Evolutionary conservation across 306 rosid species (phyloP).

Genomic region (Rosa chinensis): DNA sequence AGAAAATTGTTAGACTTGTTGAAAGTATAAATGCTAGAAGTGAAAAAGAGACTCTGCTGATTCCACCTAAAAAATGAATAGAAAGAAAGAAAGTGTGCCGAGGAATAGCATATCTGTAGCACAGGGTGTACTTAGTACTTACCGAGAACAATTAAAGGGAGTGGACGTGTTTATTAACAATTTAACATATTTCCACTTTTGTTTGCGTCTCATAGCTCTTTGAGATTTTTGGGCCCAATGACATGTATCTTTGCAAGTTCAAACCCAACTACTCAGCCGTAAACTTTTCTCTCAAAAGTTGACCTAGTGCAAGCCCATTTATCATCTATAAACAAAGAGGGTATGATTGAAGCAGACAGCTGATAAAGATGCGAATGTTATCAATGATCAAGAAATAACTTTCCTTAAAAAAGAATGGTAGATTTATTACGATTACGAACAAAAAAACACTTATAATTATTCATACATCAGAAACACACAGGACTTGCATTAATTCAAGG

Average conservation of each 20-base stretch:
- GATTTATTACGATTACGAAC: background rate
- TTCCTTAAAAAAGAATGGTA: background rate
- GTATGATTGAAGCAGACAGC: background rate
- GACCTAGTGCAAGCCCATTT: background rate
- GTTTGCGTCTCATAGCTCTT: background rate
- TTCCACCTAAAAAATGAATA: no score
- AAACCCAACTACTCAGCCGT: background rate
- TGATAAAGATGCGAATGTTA: background rate
- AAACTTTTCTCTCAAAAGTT: no score
- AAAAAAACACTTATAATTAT: background rate
- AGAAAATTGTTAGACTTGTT: background rate
- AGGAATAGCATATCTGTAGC: background rate
- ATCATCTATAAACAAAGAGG: no score
- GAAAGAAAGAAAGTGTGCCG: background rate
- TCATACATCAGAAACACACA: background rate
- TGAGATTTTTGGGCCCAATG: background rate
- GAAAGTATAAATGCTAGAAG: background rate
- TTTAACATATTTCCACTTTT: background rate
- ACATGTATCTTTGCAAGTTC: background rate
- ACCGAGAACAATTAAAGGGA: background rate
- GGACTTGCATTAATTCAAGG: background rate
- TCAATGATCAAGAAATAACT: background rate
- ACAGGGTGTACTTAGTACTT: background rate
- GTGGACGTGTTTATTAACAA: background rate
- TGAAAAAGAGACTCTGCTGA: background rate